Conservation (phyloP, 306 rosid genomes). For the Abrus precatorius region DNA sequence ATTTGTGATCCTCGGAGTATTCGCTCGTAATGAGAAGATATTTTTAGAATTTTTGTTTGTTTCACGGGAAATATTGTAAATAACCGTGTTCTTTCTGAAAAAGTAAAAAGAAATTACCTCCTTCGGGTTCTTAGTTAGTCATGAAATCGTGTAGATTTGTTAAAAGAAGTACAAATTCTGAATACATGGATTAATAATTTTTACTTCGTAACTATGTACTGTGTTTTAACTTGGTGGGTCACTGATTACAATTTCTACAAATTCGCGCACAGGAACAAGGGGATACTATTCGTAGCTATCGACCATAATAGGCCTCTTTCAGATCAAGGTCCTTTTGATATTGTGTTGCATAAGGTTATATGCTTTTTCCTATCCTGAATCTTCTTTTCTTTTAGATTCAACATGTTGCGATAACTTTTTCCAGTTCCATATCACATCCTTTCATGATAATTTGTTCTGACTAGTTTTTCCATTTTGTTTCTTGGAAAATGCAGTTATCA, state of each 20-base stretch:
- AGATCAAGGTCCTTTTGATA: slow-evolving; percentile 92
- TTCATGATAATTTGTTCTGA: slow-evolving; percentile 17
- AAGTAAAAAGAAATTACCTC: neutral
- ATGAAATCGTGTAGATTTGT: slow-evolving; percentile 12
- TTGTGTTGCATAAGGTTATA: slow-evolving; percentile 86
- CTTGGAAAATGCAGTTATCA: slow-evolving; percentile 65
- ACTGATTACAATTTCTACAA: slow-evolving; percentile 32
- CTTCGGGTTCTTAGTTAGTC: neutral
- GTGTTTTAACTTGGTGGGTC: slow-evolving; percentile 20
- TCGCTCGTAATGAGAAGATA: slow-evolving; percentile 31
- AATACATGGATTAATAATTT: neutral
- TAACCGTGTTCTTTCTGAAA: slow-evolving; percentile 4
- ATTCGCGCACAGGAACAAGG: slow-evolving; percentile 76
- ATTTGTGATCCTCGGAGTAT: slow-evolving; percentile 37
- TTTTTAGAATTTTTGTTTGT: slow-evolving; percentile 32
- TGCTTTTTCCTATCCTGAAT: slow-evolving; percentile 16
- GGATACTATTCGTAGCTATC: slow-evolving; percentile 82
- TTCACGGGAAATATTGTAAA: neutral
- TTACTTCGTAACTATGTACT: neutral
- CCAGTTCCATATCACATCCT: slow-evolving; percentile 6
- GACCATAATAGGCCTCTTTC: slow-evolving; percentile 77
- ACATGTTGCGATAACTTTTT: neutral
- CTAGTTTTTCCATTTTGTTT: slow-evolving; percentile 32
- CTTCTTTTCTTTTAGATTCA: neutral
- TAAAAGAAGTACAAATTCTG: neutral